Evolutionary conservation across 176 grass and related monocot genomes (phyloP), one percentile per base, ranked within the genome.

Genomic region (Rhynchospora tenuis): DNA sequence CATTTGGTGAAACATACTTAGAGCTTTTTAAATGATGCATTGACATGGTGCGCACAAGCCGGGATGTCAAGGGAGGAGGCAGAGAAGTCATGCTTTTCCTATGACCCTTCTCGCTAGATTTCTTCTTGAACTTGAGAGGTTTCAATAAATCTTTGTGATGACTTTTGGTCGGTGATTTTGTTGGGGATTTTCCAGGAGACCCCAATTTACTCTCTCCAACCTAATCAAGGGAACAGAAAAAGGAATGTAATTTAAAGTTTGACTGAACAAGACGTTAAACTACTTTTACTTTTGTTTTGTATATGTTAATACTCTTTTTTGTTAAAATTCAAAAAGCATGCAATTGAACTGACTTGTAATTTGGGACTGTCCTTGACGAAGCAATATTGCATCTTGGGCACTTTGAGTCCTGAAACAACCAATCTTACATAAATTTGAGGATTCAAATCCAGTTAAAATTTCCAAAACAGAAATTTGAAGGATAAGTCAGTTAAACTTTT

Each of bases 101-200:
- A 26, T 82, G 79, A 46, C 59, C 42, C 20, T 82, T 82, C 31
- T 81, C 78, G 3, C 9, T 62, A 23, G 31, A 63, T 60, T 81
- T 81, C 78, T 82, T 82, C 42, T 82, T 82, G n/a, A 64, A 82
- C 51, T 82, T 82, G 79, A 82, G 24, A 64, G 79, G n/a, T 64
- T 52, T 82, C 2, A 64, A 65, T 82, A 82, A 9, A 65, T 64
- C 62, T 46, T 52, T 82, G 19, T 4, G 38, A 11, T 59, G 79
- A 48, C 79, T 82, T 82, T 75, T 73, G 50, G 76, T 79, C 15
- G 76, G 76, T 31, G 75, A 79, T 58, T 58, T 80, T 42, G 54
- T 80, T 19, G 77, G 77, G 16, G 77, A 60, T 80, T 64, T 81
- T 47, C 19, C 33, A 29, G 79, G 79, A 82, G 60, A 82, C 0